A percentile compares a stretch with the other conserved stretches of the same genome.
These are phyloP conservation scores for Iris macrosiphon DNA, from an alignment of 106 monocot genomes.

Conservation along the genomic window DNA sequence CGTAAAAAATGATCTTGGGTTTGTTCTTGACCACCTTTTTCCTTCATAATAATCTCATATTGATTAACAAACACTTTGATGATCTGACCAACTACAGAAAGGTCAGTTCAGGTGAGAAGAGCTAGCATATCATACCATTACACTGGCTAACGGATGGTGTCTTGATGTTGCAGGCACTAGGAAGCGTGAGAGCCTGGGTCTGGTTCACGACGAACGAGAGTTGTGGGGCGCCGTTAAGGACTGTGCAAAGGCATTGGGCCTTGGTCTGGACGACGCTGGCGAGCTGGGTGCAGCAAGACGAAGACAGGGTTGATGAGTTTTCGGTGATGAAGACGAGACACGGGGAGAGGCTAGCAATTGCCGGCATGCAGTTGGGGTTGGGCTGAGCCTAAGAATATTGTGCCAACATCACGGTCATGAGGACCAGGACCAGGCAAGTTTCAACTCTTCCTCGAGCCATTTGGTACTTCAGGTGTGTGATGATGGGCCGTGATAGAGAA, in stretches of 20 bases:
- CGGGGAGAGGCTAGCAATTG: constrained; percentile 29
- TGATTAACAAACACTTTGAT: too few relatives aligned
- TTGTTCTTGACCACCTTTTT: too few relatives aligned
- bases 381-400: neutral
- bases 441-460: neutral
- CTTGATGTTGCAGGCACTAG: constrained; percentile 8
- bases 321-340: constrained; percentile 44
- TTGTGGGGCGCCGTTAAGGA: constrained; percentile 24
- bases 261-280: constrained; percentile 29
- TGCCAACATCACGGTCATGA: neutral
- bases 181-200: constrained; percentile 3
- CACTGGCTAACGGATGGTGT: constrained; percentile 37
- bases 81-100: too few relatives aligned
- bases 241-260: constrained; percentile 39
- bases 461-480: neutral
- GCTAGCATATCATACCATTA: constrained; percentile 36
- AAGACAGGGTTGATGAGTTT: constrained; percentile 21
- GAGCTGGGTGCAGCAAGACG: constrained; percentile 45
- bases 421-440: neutral
- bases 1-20: too few relatives aligned
- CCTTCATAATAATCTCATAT: too few relatives aligned
- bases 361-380: constrained; percentile 15
- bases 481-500: neutral
- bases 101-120: too few relatives aligned
- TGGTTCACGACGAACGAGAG: constrained; percentile 29